phyloP scores from a whole-genome alignment of 768 basidiomycete genomes.

The Gyrodon lividus region DNA sequence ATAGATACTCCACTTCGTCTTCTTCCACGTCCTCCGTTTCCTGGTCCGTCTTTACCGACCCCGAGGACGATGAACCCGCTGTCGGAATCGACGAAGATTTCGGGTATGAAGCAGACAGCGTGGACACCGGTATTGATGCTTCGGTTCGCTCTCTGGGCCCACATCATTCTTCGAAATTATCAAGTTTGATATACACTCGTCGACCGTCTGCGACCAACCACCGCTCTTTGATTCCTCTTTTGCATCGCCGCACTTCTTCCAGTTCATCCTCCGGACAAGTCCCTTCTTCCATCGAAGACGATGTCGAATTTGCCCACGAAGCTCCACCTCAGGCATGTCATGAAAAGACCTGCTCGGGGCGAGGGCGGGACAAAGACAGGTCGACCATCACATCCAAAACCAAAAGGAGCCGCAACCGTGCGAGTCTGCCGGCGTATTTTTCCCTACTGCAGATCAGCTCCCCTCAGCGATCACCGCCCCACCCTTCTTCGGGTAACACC shows the following conservation, averaged over 20 bases:
- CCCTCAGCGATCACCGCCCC: constrained; percentile 35
- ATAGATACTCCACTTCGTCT: constrained; percentile 56
- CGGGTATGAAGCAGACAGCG: constrained; percentile 28
- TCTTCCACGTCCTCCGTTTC: constrained; percentile 63
- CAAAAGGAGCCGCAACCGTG: constrained; percentile 61
- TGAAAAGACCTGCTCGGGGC: constrained; percentile 34
- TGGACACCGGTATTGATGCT: constrained; percentile 38
- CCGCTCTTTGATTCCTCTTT: constrained; percentile 55
- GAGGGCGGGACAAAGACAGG: constrained; percentile 23
- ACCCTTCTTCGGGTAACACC: constrained; percentile 47
- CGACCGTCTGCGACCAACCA: constrained; percentile 72
- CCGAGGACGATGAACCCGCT: constrained; percentile 49
- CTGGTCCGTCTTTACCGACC: constrained; percentile 67
- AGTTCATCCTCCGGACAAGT: constrained; percentile 31
- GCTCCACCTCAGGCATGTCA: constrained; percentile 19
- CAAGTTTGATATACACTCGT: constrained; percentile 63
- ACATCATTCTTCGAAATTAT: constrained; percentile 35
- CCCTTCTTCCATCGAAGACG: constrained; percentile 44
- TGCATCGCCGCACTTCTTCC: constrained; percentile 53
- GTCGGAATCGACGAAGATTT: constrained; percentile 36
- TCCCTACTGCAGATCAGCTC: constrained; percentile 61
- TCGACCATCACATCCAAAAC: constrained; percentile 37
- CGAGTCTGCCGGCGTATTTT: constrained; percentile 74
- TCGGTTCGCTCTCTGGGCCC: constrained; percentile 43
- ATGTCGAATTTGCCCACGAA: constrained; percentile 39